Base-by-base conservation (phyloP, 495 filamentous ascomycete genomes). In the Penicillium canariense region DNA sequence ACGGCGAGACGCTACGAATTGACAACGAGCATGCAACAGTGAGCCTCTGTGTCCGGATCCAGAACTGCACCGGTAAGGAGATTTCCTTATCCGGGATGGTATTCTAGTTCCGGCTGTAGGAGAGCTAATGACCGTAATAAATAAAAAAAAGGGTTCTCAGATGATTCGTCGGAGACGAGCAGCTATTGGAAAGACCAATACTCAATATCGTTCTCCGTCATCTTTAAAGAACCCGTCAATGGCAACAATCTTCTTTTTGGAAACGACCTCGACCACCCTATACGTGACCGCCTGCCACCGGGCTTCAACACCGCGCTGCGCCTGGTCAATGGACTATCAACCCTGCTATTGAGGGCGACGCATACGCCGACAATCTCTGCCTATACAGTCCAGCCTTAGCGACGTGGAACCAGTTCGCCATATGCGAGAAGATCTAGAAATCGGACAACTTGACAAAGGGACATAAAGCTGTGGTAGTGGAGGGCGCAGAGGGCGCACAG, bases 181-280 rank as follows among this genome's bases (percentile, higher is more conserved):
- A 65, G 80, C 2, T 96, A 96, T 74, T 97, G 73, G 38, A 70
- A 78, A 22, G 91, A 97, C 68, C 84, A 86, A 57, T 97, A 97
- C 73, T 85, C 81, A 62, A 87, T 97, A 60, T 79, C 80, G 26
- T 87, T 96, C 67, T 74, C 80, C 15, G 88, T 97, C 65, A 78
- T 79, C 5, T 89, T 85, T 40, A 86, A 88, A 60, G 66, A 73
- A 34, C 73, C 73, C 45, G 84, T 96, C 25, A 77, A 79, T 6
- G 90, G 84, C 36, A 70, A 83, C 18, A 87, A 90, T 48, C 80
- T 97, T 1, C 79, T 96, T 28, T 96, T 91, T 52, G 93, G 93
- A 17, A 97, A 97, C 67, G 88, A 96, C 70, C 96, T 97, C 56
- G 90, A 94, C 59, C 81, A 85, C 22, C 89, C 92, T 0, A 89